Conservation (phyloP, 331 rosid genomes). For the Pyrus hybrid region DNA sequence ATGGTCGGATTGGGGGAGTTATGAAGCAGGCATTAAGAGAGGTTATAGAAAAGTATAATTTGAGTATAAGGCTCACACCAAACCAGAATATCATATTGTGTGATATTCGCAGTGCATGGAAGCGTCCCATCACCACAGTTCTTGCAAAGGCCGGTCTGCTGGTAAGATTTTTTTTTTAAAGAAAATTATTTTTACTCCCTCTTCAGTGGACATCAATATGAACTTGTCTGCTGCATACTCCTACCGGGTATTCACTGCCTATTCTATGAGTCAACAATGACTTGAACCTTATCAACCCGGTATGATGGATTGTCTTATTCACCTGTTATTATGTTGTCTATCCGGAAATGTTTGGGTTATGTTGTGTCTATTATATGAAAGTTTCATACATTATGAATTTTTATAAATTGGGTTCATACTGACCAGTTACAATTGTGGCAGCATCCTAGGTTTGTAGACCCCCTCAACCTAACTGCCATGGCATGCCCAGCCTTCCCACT, state of each 20-base stretch:
- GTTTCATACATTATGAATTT: not conserved
- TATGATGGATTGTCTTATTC: not conserved
- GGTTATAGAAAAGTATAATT: slow-evolving; percentile 78
- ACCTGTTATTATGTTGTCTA: not conserved
- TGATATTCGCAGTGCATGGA: slow-evolving; percentile 76
- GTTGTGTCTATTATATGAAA: not conserved
- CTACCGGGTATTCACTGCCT: not conserved
- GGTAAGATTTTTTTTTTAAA: slow-evolving; percentile 41
- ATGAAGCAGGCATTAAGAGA: slow-evolving; percentile 84
- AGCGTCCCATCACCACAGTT: slow-evolving; percentile 72
- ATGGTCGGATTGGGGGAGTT: slow-evolving; percentile 77
- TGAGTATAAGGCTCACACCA: slow-evolving; percentile 81
- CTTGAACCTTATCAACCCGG: not conserved
- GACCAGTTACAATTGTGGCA: slow-evolving; percentile 27
- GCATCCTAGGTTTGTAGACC: slow-evolving; percentile 86
- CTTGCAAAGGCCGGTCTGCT: slow-evolving; percentile 95
- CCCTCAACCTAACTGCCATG: slow-evolving; percentile 91
- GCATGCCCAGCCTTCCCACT: slow-evolving; percentile 98
- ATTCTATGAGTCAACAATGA: not conserved
- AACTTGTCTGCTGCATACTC: not conserved
- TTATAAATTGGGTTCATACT: not conserved
- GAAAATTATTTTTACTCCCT: not conserved
- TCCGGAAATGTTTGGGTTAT: not conserved
- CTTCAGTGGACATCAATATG: not conserved
- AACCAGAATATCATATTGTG: slow-evolving; percentile 86